Percentiles rank a stretch among this genome's conserved stretches.
Evolutionary conservation across 2,329 filamentous ascomycete genomes (phyloP).

Genomic region (Fusarium tricinctum): DNA sequence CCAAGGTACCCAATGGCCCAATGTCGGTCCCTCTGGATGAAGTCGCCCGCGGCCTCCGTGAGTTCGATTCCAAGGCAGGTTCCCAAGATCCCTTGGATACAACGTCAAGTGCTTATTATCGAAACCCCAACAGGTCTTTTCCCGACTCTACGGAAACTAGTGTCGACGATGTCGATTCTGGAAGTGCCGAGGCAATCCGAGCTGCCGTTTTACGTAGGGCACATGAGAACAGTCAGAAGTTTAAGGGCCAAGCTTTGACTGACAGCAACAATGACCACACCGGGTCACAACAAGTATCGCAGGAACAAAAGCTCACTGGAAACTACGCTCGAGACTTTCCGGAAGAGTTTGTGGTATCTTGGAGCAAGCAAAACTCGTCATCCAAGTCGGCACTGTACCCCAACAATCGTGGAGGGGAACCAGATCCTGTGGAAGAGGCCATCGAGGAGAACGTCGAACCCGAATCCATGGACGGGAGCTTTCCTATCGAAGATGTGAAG

Average conservation of each 20-base stretch:
- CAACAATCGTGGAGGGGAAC: conserved; percentile 17
- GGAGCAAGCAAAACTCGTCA: conserved; percentile 53
- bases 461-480: conserved; percentile 60
- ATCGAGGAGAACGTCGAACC: conserved; percentile 51
- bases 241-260: conserved; percentile 27
- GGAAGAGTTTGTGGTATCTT: conserved; percentile 63
- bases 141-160: conserved; percentile 38
- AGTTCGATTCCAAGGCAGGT: conserved; percentile 56
- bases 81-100: conserved; percentile 43
- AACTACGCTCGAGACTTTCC: conserved; percentile 67
- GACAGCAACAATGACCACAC: conserved; percentile 11
- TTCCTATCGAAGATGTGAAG: conserved; percentile 49
- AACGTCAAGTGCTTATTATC: conserved; percentile 48
- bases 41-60: conserved; percentile 54
- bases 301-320: conserved; percentile 57
- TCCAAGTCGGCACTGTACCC: conserved; percentile 49
- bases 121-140: conserved; percentile 40
- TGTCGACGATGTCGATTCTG: conserved; percentile 39
- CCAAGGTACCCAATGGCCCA: conserved; percentile 47
- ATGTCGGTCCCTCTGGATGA: conserved; percentile 50
- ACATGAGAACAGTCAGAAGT: conserved; percentile 37
- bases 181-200: conserved; percentile 53
- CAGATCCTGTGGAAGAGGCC: neutral
- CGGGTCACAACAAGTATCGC: conserved; percentile 4
- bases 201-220: conserved; percentile 51